phyloP scores from a whole-genome alignment of 1,284 basidiomycete species.

The Rhodotorula sp. region DNA sequence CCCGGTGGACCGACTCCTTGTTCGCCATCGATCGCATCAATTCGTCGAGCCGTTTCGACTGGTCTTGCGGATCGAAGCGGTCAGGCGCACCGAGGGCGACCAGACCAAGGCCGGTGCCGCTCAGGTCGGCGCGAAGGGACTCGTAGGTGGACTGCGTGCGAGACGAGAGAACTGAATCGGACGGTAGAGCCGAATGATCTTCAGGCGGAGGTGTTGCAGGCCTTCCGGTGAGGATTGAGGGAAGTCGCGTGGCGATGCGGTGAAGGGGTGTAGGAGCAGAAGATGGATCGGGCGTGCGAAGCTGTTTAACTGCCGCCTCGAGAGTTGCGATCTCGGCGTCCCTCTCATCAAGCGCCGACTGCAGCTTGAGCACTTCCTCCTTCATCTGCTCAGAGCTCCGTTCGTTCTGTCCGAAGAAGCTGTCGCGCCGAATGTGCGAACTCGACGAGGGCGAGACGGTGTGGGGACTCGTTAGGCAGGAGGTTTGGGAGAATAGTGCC shows the following conservation, averaged over 20 bases:
- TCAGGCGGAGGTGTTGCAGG: slow-evolving; percentile 2
- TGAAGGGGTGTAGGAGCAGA: not conserved
- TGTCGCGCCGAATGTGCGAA: slow-evolving; percentile 25
- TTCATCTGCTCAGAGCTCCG: slow-evolving; percentile 65
- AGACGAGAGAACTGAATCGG: slow-evolving; percentile 32
- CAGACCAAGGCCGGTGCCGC: slow-evolving; percentile 20
- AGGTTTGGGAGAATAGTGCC: slow-evolving; percentile 62
- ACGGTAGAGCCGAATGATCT: not conserved
- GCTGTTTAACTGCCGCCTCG: slow-evolving; percentile 48
- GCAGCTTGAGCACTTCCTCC: slow-evolving; percentile 85
- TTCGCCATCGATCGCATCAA: slow-evolving; percentile 91
- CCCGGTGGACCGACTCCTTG: slow-evolving; percentile 81
- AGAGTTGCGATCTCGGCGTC: slow-evolving; percentile 78
- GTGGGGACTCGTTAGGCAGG: slow-evolving; percentile 40
- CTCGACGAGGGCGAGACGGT: slow-evolving; percentile 31
- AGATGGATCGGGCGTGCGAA: slow-evolving; percentile 14
- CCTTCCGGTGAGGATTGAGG: slow-evolving; percentile 7
- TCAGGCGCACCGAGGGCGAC: not conserved
- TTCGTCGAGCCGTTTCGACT: slow-evolving; percentile 63
- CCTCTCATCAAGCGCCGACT: slow-evolving; percentile 78
- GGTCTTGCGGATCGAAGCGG: no score
- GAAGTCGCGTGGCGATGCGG: not conserved
- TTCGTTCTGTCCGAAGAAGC: slow-evolving; percentile 28
- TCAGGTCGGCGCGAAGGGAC: slow-evolving; percentile 34
- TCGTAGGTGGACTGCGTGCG: slow-evolving; percentile 37